phyloP scores from a whole-genome alignment of 345 rosid genomes.

The Populus tremula region DNA sequence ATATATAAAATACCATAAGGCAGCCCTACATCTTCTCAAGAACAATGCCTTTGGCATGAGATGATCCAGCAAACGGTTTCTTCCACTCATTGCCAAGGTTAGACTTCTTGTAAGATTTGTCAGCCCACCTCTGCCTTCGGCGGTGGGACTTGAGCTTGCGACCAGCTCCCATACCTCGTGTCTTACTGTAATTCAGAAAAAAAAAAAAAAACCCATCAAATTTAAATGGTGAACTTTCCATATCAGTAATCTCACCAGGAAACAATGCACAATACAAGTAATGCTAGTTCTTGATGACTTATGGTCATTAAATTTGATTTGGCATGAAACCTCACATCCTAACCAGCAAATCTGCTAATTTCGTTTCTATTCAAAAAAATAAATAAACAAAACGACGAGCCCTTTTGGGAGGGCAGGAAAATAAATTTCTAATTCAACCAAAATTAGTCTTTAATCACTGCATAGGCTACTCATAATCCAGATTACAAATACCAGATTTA shows the following conservation, averaged over 20 bases:
- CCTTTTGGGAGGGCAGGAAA: too few species aligned
- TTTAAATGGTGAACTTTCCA: not conserved
- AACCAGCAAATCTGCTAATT: not conserved
- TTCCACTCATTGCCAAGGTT: slow-evolving; percentile 90
- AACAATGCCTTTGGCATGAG: slow-evolving; percentile 71
- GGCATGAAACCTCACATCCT: not conserved
- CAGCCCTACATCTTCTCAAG: slow-evolving; percentile 57
- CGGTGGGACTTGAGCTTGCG: slow-evolving; percentile 81
- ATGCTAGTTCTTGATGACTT: not conserved
- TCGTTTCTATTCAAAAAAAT: not conserved
- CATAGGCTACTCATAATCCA: not conserved
- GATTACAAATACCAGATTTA: not conserved
- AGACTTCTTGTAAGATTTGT: slow-evolving; percentile 82
- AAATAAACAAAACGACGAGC: too few species aligned
- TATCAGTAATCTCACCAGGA: too few species aligned
- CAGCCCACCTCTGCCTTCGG: slow-evolving; percentile 86
- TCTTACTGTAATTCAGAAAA: slow-evolving; percentile 42
- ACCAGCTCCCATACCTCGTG: slow-evolving; percentile 74
- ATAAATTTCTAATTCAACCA: not conserved
- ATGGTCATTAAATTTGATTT: not conserved
- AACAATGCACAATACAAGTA: not conserved
- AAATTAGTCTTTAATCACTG: not conserved
- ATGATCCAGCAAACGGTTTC: slow-evolving; percentile 70
- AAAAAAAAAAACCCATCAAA: not conserved
- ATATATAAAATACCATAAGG: not conserved